A percentile compares a stretch with the other conserved stretches of the same genome.
Evolutionary conservation across 2,329 filamentous ascomycete species (phyloP).

Genomic region (Cladophialophora immunda): DNA sequence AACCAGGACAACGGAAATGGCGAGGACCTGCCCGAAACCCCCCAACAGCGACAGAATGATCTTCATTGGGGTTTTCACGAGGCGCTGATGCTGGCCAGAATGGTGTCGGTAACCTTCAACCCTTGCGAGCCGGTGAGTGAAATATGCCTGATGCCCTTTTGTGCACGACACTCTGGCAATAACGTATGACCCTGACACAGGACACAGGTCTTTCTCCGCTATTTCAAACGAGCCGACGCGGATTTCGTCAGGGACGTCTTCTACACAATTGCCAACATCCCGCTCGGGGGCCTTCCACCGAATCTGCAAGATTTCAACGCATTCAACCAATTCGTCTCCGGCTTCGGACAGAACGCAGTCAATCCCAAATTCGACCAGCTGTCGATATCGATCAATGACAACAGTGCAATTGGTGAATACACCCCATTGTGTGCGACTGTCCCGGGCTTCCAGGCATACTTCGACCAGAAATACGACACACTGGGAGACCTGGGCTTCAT

Average conservation of each 20-base stretch:
- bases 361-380: constrained; percentile 4
- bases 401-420: neutral
- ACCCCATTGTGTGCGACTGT: neutral
- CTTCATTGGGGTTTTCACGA: constrained; percentile 1
- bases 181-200: too few species aligned
- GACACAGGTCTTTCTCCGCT: neutral
- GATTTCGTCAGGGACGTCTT: neutral
- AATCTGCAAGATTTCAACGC: neutral
- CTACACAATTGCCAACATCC: neutral
- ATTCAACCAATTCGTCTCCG: constrained; percentile 5
- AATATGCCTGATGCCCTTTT: neutral
- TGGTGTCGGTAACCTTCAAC: neutral
- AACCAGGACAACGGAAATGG: neutral
- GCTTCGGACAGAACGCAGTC: neutral
- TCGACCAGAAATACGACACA: neutral
- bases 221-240: neutral
- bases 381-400: neutral
- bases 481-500: neutral
- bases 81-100: constrained; percentile 2
- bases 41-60: neutral
- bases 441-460: neutral
- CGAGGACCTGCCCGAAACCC: neutral
- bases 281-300: neutral
- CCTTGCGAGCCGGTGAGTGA: neutral
- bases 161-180: too few species aligned